Base-by-base conservation (phyloP, 148 eudicot species). In the Vaccinium corymbosum region DNA sequence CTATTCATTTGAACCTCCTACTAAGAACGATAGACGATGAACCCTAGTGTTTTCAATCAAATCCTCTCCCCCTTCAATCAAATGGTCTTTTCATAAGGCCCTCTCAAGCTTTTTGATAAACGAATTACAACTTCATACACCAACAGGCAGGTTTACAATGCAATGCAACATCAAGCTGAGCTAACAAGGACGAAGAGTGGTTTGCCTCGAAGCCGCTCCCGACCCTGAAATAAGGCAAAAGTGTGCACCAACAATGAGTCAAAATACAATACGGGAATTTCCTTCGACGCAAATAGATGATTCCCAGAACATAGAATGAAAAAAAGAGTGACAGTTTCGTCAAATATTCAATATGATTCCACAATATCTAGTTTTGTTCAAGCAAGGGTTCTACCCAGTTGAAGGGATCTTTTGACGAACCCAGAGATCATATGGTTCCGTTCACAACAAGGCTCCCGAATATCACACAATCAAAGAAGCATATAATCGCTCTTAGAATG, bases 111-210 rank as follows among this genome's bases (percentile, higher is more conserved):
- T 78, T 73, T 75, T 20, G 73, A 50, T 76, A 49, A 61, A 38
- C 10, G 29, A 79, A 53, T 83, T 27, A 62, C 66, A 81, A 32
- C 81, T 49, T 84, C 51, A 25, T 20, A 55, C 10, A 25, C 70
- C 16, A 72, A 72, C 76, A 50, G 7, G 57, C 76, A 85, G 71
- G 15, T 53, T 49, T 27, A 77, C 42, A 62, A 50, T 55, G 56
- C 32, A 52, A 80, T 38, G 15, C 80, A 68, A 25, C 62, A 29
- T 87, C 85, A 84, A 51, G 62, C 7, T 82, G 68, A 87, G 88
- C 89, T 91, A 20, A 94, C 86, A 83, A 94, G 95, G 85, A 95
- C 95, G 78, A 93, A 95, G 70, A 95, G 87, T 17, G 96, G 93
- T 68, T 87, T 92, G 85, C 88, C 90, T 32, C 96, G 98, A 79